Percentiles rank a stretch among this genome's conserved stretches.
phyloP scores from a whole-genome alignment of 2,329 filamentous ascomycete species.

The Triangularia setosa region DNA sequence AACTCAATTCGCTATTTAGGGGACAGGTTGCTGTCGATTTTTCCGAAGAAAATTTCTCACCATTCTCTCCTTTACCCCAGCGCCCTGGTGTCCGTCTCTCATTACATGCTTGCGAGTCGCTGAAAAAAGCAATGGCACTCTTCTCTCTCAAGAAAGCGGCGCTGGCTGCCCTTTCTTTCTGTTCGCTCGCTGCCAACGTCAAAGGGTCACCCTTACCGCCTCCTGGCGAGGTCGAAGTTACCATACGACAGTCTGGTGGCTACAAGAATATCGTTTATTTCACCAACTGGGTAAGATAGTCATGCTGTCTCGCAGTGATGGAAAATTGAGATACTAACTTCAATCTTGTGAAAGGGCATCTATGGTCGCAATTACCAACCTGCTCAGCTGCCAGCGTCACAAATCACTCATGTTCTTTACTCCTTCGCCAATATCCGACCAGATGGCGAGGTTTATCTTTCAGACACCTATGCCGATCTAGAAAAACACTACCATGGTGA shows the following conservation, averaged over 20 bases:
- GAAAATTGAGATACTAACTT: background rate
- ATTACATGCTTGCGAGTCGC: background rate
- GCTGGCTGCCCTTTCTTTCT: conserved; percentile 19
- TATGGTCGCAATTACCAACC: conserved; percentile 68
- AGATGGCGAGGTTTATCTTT: conserved; percentile 69
- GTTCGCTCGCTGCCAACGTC: conserved; percentile 2
- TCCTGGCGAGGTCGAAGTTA: background rate
- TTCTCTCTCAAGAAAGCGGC: conserved; percentile 11
- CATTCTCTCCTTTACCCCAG: background rate
- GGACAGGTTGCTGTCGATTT: background rate
- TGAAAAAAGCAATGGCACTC: conserved; percentile 1
- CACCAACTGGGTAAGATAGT: conserved; percentile 43
- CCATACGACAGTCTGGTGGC: conserved; percentile 16
- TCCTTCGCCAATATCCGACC: conserved; percentile 73
- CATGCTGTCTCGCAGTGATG: background rate
- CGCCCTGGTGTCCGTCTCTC: background rate
- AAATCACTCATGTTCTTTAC: conserved; percentile 75
- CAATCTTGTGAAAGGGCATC: conserved; percentile 19
- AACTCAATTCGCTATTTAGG: background rate
- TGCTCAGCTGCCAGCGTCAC: conserved; percentile 61
- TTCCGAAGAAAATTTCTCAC: background rate
- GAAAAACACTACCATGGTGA: conserved; percentile 71
- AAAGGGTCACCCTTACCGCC: conserved; percentile 8
- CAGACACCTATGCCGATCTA: conserved; percentile 65
- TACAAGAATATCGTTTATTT: conserved; percentile 47